Conservation (phyloP, 257 asterid genomes). For the Penstemon davidsonii region DNA sequence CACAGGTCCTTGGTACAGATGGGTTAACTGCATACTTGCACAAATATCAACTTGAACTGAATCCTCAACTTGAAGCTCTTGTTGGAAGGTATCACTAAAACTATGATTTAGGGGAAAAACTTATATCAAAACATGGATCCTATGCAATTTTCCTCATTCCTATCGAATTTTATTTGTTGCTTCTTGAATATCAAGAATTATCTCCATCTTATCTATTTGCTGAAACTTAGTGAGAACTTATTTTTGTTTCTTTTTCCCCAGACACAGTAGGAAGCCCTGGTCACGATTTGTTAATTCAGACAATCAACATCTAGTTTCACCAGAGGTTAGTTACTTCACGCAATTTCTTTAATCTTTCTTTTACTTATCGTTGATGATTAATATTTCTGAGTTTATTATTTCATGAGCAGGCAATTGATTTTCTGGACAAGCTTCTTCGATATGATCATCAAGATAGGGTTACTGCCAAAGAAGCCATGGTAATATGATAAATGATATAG, state of each 20-base stretch:
- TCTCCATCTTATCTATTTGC: too few relatives aligned
- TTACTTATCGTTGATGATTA: slow-evolving; percentile 7
- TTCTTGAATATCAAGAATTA: background rate
- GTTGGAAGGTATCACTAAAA: slow-evolving; percentile 51
- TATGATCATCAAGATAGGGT: slow-evolving; percentile 67
- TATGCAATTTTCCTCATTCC: background rate
- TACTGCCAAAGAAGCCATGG: slow-evolving; percentile 69
- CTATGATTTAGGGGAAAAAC: background rate
- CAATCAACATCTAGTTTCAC: slow-evolving; percentile 57
- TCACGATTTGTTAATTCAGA: slow-evolving; percentile 55
- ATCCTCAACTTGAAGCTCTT: slow-evolving; percentile 65
- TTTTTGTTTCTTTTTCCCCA: slow-evolving; percentile 18
- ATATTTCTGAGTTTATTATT: slow-evolving; percentile 15
- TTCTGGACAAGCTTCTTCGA: slow-evolving; percentile 62
- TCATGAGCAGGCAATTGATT: slow-evolving; percentile 52
- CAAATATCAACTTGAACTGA: slow-evolving; percentile 57
- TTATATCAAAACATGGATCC: too few relatives aligned
- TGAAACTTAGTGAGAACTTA: too few relatives aligned
- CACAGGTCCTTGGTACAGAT: slow-evolving; percentile 64
- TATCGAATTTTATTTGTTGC: background rate
- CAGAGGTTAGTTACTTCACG: slow-evolving; percentile 37
- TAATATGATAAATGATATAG: slow-evolving; percentile 2
- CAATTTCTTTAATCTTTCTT: slow-evolving; percentile 5
- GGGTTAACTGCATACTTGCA: slow-evolving; percentile 49
- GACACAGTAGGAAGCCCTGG: slow-evolving; percentile 68